A percentile compares a stretch with the other conserved stretches of the same genome.
phyloP scores from a whole-genome alignment of 495 filamentous ascomycete genomes.

The Paragyromitra xinjiangensis region DNA sequence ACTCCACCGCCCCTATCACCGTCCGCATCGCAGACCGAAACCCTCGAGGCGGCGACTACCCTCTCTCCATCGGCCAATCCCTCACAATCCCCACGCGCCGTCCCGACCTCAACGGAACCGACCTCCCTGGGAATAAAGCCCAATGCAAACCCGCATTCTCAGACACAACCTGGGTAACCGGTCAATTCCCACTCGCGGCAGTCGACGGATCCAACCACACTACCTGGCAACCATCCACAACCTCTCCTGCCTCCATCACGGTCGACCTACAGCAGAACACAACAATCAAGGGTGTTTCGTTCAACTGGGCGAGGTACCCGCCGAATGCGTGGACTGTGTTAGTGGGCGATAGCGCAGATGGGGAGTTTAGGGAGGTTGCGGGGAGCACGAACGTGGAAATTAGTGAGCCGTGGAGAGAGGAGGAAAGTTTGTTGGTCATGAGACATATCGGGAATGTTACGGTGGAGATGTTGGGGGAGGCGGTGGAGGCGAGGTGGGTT shows the following conservation, averaged over 20 bases:
- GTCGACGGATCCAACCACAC: slow-evolving; percentile 76
- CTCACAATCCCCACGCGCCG: slow-evolving; percentile 69
- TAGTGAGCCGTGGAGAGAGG: slow-evolving; percentile 55
- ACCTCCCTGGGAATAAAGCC: slow-evolving; percentile 65
- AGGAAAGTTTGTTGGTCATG: slow-evolving; percentile 48
- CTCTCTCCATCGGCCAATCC: slow-evolving; percentile 63
- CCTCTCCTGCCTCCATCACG: slow-evolving; percentile 63
- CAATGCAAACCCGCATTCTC: slow-evolving; percentile 72
- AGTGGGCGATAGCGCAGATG: slow-evolving; percentile 63
- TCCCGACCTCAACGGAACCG: slow-evolving; percentile 52
- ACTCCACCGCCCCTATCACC: slow-evolving; percentile 4
- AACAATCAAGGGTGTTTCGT: slow-evolving; percentile 65
- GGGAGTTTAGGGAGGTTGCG: slow-evolving; percentile 53
- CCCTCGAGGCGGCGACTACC: slow-evolving; percentile 58
- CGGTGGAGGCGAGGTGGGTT: slow-evolving; percentile 59
- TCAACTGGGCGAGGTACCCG: slow-evolving; percentile 74
- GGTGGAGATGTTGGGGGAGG: slow-evolving; percentile 57
- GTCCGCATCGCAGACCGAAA: slow-evolving; percentile 53
- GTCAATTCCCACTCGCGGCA: slow-evolving; percentile 76
- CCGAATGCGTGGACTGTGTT: slow-evolving; percentile 67
- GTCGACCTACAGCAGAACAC: slow-evolving; percentile 60
- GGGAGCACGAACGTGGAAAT: slow-evolving; percentile 55
- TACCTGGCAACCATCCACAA: slow-evolving; percentile 72
- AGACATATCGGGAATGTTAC: slow-evolving; percentile 52
- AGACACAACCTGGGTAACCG: slow-evolving; percentile 64